Evolutionary conservation across 1,284 basidiomycete genomes (phyloP).

Genomic region (Sanghuangporus baumii): DNA sequence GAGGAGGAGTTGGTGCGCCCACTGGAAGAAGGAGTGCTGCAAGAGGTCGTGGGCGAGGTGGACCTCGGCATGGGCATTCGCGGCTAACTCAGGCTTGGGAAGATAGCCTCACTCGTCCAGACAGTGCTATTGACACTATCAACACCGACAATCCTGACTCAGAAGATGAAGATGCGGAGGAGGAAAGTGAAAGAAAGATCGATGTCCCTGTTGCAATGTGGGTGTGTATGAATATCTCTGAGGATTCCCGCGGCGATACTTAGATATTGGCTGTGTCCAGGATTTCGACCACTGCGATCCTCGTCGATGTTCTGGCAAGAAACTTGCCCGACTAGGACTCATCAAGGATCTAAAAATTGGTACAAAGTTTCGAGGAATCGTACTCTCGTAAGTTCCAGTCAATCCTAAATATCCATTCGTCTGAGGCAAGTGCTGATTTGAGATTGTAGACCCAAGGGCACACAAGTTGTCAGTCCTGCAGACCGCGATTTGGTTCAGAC

Average conservation of each 20-base stretch:
- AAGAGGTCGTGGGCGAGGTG: slow-evolving; percentile 27
- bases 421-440: not conserved
- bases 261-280: slow-evolving; percentile 34
- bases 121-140: slow-evolving; percentile 44
- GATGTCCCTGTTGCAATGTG: slow-evolving; percentile 83
- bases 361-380: slow-evolving; percentile 84
- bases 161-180: slow-evolving; percentile 27
- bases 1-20: slow-evolving; percentile 25
- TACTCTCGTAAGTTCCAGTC: slow-evolving; percentile 71
- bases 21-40: slow-evolving; percentile 15
- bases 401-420: not conserved
- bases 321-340: slow-evolving; percentile 80
- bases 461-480: slow-evolving; percentile 73
- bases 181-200: slow-evolving; percentile 36
- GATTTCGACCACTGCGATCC: slow-evolving; percentile 99
- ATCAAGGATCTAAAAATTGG: slow-evolving; percentile 85
- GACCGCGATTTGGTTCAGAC: slow-evolving; percentile 79
- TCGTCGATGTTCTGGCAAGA: slow-evolving; percentile 91
- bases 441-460: slow-evolving; percentile 77
- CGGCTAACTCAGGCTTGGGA: slow-evolving; percentile 22
- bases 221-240: slow-evolving; percentile 42
- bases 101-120: slow-evolving; percentile 33
- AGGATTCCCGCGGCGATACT: not conserved
- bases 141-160: slow-evolving; percentile 27
- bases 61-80: slow-evolving; percentile 21